Percentiles rank a stretch among this genome's conserved stretches.
Conservation (phyloP, 768 basidiomycete species). For the Agrocybe pediades region DNA sequence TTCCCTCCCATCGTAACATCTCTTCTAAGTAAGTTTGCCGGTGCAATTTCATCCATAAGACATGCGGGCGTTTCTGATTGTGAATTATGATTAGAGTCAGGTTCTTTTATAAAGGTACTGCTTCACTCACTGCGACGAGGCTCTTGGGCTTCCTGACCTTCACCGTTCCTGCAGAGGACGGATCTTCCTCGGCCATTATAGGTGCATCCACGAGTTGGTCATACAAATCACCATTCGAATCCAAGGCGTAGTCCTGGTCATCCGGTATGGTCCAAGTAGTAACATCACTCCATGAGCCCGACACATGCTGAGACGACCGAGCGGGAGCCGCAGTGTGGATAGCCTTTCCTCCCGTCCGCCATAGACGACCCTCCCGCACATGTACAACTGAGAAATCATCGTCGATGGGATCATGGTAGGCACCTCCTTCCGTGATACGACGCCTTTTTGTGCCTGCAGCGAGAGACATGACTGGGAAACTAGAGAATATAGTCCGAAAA, state of each 20-base stretch:
- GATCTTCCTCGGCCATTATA: neutral
- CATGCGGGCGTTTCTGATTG: neutral
- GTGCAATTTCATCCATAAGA: slow-evolving; percentile 6
- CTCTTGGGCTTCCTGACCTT: slow-evolving; percentile 4
- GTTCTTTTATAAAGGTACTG: no score
- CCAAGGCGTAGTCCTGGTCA: slow-evolving; percentile 1
- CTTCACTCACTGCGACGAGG: slow-evolving; percentile 4
- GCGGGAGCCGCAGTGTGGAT: neutral
- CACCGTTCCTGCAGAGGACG: neutral
- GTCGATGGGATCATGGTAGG: neutral
- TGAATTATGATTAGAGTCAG: neutral
- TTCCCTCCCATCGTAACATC: slow-evolving; percentile 4
- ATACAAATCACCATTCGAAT: slow-evolving; percentile 1
- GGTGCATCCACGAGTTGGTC: slow-evolving; percentile 1
- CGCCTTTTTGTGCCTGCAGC: neutral
- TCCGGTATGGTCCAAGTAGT: slow-evolving; percentile 3
- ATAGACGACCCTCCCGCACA: neutral
- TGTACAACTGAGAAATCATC: neutral
- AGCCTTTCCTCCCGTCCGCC: neutral
- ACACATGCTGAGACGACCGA: neutral
- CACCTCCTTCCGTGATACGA: neutral
- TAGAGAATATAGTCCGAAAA: neutral
- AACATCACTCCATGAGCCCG: neutral
- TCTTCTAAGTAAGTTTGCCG: slow-evolving; percentile 10
- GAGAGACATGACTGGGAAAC: neutral